Base-by-base conservation (phyloP, 2,329 filamentous ascomycete species). In the Aplosporella prunicola region DNA sequence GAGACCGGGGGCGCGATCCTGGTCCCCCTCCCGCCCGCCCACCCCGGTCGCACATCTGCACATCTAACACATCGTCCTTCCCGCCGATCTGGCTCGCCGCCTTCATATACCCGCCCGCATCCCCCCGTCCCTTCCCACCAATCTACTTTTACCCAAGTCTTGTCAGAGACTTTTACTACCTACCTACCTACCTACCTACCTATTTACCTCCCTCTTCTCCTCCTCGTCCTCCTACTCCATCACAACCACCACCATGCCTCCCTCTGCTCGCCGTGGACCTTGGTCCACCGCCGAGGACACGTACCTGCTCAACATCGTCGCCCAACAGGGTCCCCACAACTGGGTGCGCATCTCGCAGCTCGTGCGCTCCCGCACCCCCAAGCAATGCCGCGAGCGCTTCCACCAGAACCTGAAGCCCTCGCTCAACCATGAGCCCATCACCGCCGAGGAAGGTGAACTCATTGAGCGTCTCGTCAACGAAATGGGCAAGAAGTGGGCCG, bases 371-470 rank as follows among this genome's bases (percentile, higher is more conserved):
- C 76, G 89, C 45, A 85, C 85, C 16, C 82, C 89, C 36, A 96
- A 96, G 67, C 89, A 96, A 66, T 96, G 89, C 60, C 78, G 89
- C 41, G 89, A 96, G 65, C 75, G 89, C 32, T 96, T 83, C 55
- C 86, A 94, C 56, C 89, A 96, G 55, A 94, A 95, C 58, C 71
- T 96, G 30, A 94, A 80, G 44, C 72, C 95, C 40, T 82, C 87
- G 51, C 81, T 89, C 7, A 77, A 78, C 40, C 71, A 80, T 35
- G 86, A 86, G 4, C 80, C 86, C 28, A 78, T 96, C 47, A 78
- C 78, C 18, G 74, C 93, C 42, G 87, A 88, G 17, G 78, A 84
- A 41, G 78, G 81, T 35, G 59, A 71, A 25, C 54, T 77, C 51
- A 94, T 96, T 52, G 80, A 89, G 63, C 69, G 72, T 41, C 72